Base-by-base conservation (phyloP, 768 basidiomycete species). In the Lactarius indigo region DNA sequence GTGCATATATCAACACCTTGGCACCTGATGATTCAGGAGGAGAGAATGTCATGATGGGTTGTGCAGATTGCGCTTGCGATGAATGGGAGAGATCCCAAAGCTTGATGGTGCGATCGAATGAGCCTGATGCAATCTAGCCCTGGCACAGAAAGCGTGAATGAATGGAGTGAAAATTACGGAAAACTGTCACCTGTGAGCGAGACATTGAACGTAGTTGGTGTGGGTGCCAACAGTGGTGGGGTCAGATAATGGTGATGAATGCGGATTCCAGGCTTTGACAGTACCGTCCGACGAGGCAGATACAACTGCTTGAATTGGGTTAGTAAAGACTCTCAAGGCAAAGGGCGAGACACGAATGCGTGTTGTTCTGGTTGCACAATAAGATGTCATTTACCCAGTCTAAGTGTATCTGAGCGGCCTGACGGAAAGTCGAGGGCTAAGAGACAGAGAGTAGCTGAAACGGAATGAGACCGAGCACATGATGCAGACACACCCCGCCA, bases 321-420 rank as follows among this genome's bases (percentile, higher is more conserved):
- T 44, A 60, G 59, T 18, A 26, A 35, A 15, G 35, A 15, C 10
- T 5, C 26, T 10, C 41, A 9, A 37, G 6, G 42, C 54, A 39
- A 3, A 44, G 44, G 54, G 6, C 1, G 33, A 17, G 50, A 33
- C 3, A 77, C 86, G 55, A 58, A 89, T 92, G 80, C 3, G 91
- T 97, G 74, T 96, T 95, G 70, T 97, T 94, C 68, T 87, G 83
- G 74, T 98, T 96, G 78, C 92, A 95, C 20, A 99, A 82, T 3
- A 94, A 74, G 57, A 98, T 85, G 72, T 98, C 96, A 74, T 97
- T 99, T 42, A 98, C 86, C 96, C 96, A 99, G 77, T 98, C 96
- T 1, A 87, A 88, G 75, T 98, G 95, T 6, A 86, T 84, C 74
- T 98, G 95, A 12, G 89, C 87, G 65, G 88, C 90, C 75, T 98